These are phyloP conservation scores for Phlebiopsis flavidoalba DNA, from an alignment of 768 basidiomycete species.

Conservation along the genomic window DNA sequence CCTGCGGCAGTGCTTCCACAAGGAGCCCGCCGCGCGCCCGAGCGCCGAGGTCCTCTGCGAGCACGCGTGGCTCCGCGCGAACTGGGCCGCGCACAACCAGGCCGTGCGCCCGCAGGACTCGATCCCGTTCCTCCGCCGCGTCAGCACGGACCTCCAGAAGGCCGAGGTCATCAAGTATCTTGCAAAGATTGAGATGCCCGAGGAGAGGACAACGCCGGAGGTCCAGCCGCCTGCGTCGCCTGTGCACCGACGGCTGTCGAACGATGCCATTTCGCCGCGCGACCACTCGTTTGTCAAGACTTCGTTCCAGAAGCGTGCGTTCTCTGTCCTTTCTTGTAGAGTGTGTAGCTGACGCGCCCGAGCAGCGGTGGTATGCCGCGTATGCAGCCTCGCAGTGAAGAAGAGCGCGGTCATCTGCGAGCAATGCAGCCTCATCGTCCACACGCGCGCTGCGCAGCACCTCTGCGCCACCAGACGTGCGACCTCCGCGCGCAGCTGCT, in stretches of 20 bases:
- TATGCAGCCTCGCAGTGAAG: slow-evolving; percentile 77
- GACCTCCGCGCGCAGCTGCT: slow-evolving; percentile 80
- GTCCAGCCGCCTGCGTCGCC: slow-evolving; percentile 34
- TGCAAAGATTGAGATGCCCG: slow-evolving; percentile 38
- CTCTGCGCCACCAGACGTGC: slow-evolving; percentile 65
- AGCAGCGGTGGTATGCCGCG: slow-evolving; percentile 80
- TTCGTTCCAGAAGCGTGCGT: slow-evolving; percentile 86
- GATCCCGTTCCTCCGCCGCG: slow-evolving; percentile 89
- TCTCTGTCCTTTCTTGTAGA: neutral
- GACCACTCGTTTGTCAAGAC: slow-evolving; percentile 89
- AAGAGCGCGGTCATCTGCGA: slow-evolving; percentile 85
- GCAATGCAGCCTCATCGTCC: slow-evolving; percentile 85
- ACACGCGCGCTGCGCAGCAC: slow-evolving; percentile 71
- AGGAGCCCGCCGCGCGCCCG: slow-evolving; percentile 80
- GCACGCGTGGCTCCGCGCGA: slow-evolving; percentile 84
- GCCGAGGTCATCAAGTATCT: slow-evolving; percentile 55
- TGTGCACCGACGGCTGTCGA: slow-evolving; percentile 18
- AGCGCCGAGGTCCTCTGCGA: slow-evolving; percentile 81
- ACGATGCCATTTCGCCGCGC: slow-evolving; percentile 48
- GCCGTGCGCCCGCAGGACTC: slow-evolving; percentile 90
- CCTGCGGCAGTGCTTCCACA: slow-evolving; percentile 82
- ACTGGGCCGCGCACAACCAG: slow-evolving; percentile 75
- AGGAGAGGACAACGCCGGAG: slow-evolving; percentile 33
- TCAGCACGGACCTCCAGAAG: slow-evolving; percentile 82
- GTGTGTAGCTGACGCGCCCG: slow-evolving; percentile 3